Evolutionary conservation across 2,329 filamentous ascomycete genomes (phyloP).

Genomic region (Sarocladiaceae sp.): DNA sequence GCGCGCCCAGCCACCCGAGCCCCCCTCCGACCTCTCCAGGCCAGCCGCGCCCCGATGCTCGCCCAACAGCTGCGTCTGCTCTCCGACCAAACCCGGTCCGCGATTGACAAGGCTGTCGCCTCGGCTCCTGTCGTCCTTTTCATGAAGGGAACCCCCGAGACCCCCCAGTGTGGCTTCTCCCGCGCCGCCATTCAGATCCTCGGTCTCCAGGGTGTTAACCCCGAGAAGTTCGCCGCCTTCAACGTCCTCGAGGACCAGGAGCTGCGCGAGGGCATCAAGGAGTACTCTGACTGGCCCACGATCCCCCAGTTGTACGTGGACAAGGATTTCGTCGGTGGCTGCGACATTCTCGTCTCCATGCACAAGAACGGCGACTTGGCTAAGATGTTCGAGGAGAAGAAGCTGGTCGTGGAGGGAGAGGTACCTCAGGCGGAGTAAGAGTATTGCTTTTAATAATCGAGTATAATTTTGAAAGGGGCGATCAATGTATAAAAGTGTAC

Average conservation of each 20-base stretch:
- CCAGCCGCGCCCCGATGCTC: neutral
- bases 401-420: conserved; percentile 48
- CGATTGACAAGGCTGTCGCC: conserved; percentile 83
- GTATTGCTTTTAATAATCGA: conserved; percentile 7
- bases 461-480: too few relatives aligned
- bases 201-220: conserved; percentile 89
- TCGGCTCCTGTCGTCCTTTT: conserved; percentile 93
- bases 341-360: conserved; percentile 95
- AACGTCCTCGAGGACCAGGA: conserved; percentile 93
- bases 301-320: conserved; percentile 95
- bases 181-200: conserved; percentile 92
- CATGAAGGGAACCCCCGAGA: conserved; percentile 98
- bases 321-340: conserved; percentile 95
- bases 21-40: neutral
- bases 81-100: conserved; percentile 69
- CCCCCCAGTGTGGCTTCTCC: conserved; percentile 94
- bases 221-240: conserved; percentile 93
- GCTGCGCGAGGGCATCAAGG: conserved; percentile 87
- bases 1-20: neutral
- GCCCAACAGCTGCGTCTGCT: conserved; percentile 51
- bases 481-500: conserved; percentile 18
- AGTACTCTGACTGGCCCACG: conserved; percentile 98
- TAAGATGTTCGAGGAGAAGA: conserved; percentile 87
- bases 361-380: conserved; percentile 92
- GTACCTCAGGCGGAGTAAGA: conserved; percentile 27